Evolutionary conservation across 345 rosid species (phyloP).

Genomic region (Fremontodendron californicum): DNA sequence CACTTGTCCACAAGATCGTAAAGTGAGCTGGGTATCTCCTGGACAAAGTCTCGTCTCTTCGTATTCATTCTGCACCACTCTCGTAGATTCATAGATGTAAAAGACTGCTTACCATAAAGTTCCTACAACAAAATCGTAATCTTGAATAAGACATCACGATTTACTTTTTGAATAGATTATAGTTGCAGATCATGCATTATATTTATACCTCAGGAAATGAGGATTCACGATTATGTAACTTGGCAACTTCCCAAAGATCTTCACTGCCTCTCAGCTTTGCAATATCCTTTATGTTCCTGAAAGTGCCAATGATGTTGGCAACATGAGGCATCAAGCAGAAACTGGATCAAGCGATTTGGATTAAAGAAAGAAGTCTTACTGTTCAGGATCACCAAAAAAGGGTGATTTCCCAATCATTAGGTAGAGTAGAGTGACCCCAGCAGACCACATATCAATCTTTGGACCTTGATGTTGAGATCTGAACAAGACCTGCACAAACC

Average conservation of each 20-base stretch:
- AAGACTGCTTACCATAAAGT: constrained; percentile 39
- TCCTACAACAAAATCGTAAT: constrained; percentile 45
- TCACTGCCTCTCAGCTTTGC: constrained; percentile 88
- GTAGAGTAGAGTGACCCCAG: constrained; percentile 88
- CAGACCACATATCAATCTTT: constrained; percentile 94
- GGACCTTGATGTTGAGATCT: constrained; percentile 91
- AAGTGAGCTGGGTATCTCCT: constrained; percentile 51
- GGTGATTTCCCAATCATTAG: constrained; percentile 75
- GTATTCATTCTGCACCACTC: constrained; percentile 71
- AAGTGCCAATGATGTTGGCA: constrained; percentile 8
- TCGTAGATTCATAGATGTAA: constrained; percentile 38
- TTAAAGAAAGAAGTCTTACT: constrained; percentile 41
- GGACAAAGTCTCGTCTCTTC: constrained; percentile 62
- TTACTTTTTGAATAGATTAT: constrained; percentile 5
- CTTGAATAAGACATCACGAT: background rate
- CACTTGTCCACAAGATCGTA: constrained; percentile 83
- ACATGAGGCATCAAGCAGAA: background rate
- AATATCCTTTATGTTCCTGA: constrained; percentile 82
- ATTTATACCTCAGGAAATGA: constrained; percentile 69
- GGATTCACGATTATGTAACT: constrained; percentile 75
- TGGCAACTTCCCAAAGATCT: constrained; percentile 93
- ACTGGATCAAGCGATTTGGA: background rate
- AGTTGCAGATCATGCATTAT: background rate
- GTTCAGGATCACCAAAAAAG: constrained; percentile 90
- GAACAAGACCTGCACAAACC: constrained; percentile 62